Evolutionary conservation across 768 basidiomycete genomes (phyloP), one percentile per base, ranked within the genome.

Genomic region (Lactarius trivialis): DNA sequence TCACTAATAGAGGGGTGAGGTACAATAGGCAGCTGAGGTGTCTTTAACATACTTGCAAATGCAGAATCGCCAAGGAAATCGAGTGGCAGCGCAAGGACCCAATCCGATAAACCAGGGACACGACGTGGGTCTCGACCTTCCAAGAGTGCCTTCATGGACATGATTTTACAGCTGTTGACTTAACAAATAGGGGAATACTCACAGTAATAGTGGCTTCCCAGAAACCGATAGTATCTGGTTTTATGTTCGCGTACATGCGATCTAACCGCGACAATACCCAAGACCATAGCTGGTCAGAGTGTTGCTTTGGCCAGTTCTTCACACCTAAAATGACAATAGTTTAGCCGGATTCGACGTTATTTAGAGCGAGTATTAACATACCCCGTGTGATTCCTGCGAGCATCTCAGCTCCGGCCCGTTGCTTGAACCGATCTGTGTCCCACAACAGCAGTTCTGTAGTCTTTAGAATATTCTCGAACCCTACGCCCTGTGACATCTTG

Each of bases 21-120:
- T 48, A 21, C 34, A 8, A 48, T 55, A 61, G 56, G 55, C 32
- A n/a, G 49, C 37, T 52, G 68, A 24, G 36, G 56, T 48, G 63
- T 34, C 41, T 60, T 30, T 33, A 7, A 76, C 83, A 70, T 75
- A 90, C 92, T 87, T 66, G 86, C 82, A 72, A 97, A 97, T 2
- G 91, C 90, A 32, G 92, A 96, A 66, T 91, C 89, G 51, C 86
- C 83, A 37, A 82, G 81, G 71, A 95, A 91, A 66, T 97, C 93
- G 5, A 93, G 76, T 2, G 89, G 86, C 3, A 93, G 78, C 21
- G 81, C 76, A 34, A 89, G 70, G 60, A 93, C 83, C 84, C 90
- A 95, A 64, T 89, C 81, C 21, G 93, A 78, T 41, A 97, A 70
- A 12, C 83, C 81, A 61, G 83, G 75, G 65, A 82, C 85, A 24